Percentiles rank a stretch among this genome's conserved stretches.
phyloP scores from a whole-genome alignment of 345 rosid species.

The Noccaea bulbosa region DNA sequence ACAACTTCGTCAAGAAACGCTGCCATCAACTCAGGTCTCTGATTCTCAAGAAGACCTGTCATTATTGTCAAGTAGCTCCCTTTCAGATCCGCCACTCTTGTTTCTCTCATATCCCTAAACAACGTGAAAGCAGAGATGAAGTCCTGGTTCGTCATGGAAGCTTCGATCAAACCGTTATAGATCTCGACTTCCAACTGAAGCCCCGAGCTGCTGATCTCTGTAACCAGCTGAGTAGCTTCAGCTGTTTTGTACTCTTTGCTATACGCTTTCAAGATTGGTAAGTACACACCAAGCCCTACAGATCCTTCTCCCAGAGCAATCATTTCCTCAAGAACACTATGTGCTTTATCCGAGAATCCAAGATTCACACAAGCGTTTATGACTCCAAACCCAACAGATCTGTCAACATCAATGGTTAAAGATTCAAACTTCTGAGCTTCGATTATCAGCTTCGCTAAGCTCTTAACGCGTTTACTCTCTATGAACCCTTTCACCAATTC shows the following conservation, averaged over 20 bases:
- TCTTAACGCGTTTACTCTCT: constrained; percentile 61
- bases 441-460: constrained; percentile 65
- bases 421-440: constrained; percentile 79
- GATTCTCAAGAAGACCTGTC: constrained; percentile 85
- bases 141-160: constrained; percentile 92
- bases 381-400: constrained; percentile 72
- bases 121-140: constrained; percentile 84
- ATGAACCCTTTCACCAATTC: constrained; percentile 75
- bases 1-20: constrained; percentile 90
- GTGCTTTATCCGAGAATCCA: constrained; percentile 84
- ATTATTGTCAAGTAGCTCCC: constrained; percentile 85
- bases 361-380: constrained; percentile 75
- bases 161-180: constrained; percentile 73
- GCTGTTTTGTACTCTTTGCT: constrained; percentile 81
- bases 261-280: constrained; percentile 85
- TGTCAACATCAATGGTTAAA: constrained; percentile 40
- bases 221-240: constrained; percentile 89
- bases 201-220: constrained; percentile 71
- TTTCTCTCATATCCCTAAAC: constrained; percentile 91
- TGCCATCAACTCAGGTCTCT: constrained; percentile 86
- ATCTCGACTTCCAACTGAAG: constrained; percentile 66
- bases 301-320: constrained; percentile 63
- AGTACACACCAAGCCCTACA: constrained; percentile 75
- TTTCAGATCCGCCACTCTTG: constrained; percentile 60
- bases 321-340: constrained; percentile 79